phyloP scores from a whole-genome alignment of 495 filamentous ascomycete genomes.

The Neurospora discreta region DNA sequence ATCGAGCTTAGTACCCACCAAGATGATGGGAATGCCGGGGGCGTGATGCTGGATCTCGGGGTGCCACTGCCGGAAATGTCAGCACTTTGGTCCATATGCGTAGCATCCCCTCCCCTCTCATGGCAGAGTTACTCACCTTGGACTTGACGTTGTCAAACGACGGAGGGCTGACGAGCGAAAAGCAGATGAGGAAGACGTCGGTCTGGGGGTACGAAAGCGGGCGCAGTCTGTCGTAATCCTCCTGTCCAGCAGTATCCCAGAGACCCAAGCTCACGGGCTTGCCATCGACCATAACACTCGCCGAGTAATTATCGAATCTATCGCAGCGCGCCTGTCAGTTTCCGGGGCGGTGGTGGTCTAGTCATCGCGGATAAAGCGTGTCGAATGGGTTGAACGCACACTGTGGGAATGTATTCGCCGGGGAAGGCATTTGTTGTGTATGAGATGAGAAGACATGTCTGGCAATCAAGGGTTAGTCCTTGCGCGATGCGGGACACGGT shows the following conservation, averaged over 20 bases:
- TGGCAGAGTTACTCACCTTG: slow-evolving; percentile 50
- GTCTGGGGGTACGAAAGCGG: slow-evolving; percentile 97
- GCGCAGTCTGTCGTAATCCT: slow-evolving; percentile 93
- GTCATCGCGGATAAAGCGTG: slow-evolving; percentile 34
- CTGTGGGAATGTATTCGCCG: slow-evolving; percentile 97
- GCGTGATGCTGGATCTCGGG: slow-evolving; percentile 97
- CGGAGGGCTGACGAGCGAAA: slow-evolving; percentile 93
- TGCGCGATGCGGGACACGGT: neutral
- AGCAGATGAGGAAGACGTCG: slow-evolving; percentile 96
- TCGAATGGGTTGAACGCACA: slow-evolving; percentile 49
- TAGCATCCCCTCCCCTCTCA: neutral
- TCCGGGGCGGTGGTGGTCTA: slow-evolving; percentile 36
- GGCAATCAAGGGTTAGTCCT: slow-evolving; percentile 20
- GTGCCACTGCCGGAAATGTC: slow-evolving; percentile 55
- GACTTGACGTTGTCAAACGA: slow-evolving; percentile 97
- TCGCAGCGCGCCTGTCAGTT: slow-evolving; percentile 18
- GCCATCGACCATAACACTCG: slow-evolving; percentile 95
- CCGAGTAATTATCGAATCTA: slow-evolving; percentile 98
- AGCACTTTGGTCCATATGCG: slow-evolving; percentile 1
- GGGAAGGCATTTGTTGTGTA: slow-evolving; percentile 99
- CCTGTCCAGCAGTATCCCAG: slow-evolving; percentile 98
- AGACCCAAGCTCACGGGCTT: slow-evolving; percentile 93
- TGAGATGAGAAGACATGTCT: slow-evolving; percentile 99
- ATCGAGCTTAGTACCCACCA: slow-evolving; percentile 96
- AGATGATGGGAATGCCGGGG: slow-evolving; percentile 87